Evolutionary conservation across 2,329 filamentous ascomycete species (phyloP).

Genomic region (Botrytis pseudocinerea): DNA sequence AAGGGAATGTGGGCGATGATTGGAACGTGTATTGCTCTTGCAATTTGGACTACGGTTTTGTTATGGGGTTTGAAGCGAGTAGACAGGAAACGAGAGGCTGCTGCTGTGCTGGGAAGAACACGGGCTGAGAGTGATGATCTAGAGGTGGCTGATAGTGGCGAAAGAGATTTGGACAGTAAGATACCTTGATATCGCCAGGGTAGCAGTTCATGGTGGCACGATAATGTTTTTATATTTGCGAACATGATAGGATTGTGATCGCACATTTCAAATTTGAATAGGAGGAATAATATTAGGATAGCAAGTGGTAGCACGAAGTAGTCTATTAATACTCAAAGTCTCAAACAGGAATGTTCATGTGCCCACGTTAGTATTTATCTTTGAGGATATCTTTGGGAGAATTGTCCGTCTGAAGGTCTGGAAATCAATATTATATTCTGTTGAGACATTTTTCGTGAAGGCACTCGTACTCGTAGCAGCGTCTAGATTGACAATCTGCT

Average conservation of each 20-base stretch:
- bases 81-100: conserved; percentile 38
- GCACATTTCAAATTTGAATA: background rate
- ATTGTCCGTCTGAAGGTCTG: background rate
- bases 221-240: rapidly evolving
- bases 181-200: background rate
- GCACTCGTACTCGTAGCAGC: conserved; percentile 13
- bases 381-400: background rate
- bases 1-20: conserved; percentile 77
- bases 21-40: conserved; percentile 58
- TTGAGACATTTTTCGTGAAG: conserved; percentile 20
- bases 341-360: background rate
- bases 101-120: background rate
- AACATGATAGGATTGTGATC: background rate
- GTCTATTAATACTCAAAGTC: background rate
- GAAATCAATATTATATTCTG: background rate
- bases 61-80: conserved; percentile 48
- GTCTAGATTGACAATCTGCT: conserved; percentile 17
- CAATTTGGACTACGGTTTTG: conserved; percentile 58
- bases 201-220: background rate
- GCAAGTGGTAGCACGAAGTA: background rate
- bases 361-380: background rate
- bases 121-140: background rate
- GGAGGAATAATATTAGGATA: background rate
- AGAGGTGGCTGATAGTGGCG: background rate
- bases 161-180: background rate